These are phyloP conservation scores for Firmiana major DNA, from an alignment of 345 rosid species.

Conservation along the genomic window DNA sequence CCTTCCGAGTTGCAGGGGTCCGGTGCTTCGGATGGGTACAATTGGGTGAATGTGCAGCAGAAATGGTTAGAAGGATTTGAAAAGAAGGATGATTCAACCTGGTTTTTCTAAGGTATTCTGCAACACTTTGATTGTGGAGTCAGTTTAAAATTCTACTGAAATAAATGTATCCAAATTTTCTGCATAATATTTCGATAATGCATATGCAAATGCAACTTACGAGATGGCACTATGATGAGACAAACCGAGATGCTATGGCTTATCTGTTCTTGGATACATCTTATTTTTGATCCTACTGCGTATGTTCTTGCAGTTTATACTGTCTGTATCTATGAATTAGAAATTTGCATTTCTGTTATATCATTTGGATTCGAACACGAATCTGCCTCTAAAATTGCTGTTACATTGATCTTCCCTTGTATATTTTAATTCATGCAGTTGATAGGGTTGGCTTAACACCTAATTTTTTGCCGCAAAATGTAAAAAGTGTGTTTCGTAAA, in stretches of 20 bases:
- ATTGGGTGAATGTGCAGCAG: constrained; percentile 60
- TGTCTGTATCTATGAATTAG: not conserved
- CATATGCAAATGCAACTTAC: not conserved
- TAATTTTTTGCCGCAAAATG: too few species aligned
- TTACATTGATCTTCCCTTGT: too few species aligned
- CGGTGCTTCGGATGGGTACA: constrained; percentile 27
- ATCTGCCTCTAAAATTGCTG: too few species aligned
- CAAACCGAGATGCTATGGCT: not conserved
- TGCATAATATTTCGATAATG: not conserved
- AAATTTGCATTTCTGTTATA: not conserved
- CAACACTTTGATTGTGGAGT: not conserved
- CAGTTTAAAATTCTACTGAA: not conserved
- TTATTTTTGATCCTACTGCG: not conserved
- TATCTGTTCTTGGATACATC: not conserved
- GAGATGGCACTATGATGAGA: not conserved
- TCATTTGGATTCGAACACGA: too few species aligned
- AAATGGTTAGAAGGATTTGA: constrained; percentile 59
- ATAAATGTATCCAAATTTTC: not conserved
- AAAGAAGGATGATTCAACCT: constrained; percentile 41
- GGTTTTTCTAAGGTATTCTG: constrained; percentile 30
- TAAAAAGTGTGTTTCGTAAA: too few species aligned
- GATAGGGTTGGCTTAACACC: too few species aligned
- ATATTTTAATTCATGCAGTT: too few species aligned
- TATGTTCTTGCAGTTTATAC: not conserved
- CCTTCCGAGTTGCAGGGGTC: constrained; percentile 35